These are phyloP conservation scores for Paspalum vaginatum DNA, from an alignment of 176 grass and related monocot genomes.

Conservation along the genomic window DNA sequence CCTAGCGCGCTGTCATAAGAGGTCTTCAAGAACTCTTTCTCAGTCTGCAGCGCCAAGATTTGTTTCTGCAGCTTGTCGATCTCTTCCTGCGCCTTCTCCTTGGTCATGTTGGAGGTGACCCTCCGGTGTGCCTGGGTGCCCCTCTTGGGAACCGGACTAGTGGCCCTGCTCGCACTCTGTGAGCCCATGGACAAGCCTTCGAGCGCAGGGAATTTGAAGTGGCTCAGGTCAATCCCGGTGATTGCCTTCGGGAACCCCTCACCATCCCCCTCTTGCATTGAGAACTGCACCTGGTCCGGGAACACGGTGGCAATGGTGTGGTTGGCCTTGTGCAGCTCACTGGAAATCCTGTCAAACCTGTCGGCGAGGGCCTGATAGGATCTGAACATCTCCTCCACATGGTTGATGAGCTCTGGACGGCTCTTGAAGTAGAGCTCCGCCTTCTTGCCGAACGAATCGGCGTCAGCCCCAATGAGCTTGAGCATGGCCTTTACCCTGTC, in stretches of 20 bases:
- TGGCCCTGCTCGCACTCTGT: constrained; percentile 26
- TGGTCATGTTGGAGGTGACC: constrained; percentile 60
- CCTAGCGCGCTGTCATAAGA: constrained; percentile 61
- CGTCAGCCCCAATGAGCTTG: constrained; percentile 88
- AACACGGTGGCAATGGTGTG: constrained; percentile 85
- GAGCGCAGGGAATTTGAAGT: constrained; percentile 48
- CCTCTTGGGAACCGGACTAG: constrained; percentile 42
- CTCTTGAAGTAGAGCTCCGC: constrained; percentile 90
- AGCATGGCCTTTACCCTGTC: constrained; percentile 76
- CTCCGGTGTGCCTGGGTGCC: constrained; percentile 44
- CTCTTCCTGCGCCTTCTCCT: constrained; percentile 74
- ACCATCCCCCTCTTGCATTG: constrained; percentile 64
- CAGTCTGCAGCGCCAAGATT: constrained; percentile 75
- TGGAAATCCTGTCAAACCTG: constrained; percentile 64
- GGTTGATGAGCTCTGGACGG: constrained; percentile 83
- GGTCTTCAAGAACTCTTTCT: constrained; percentile 85
- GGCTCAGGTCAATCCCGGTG: constrained; percentile 55
- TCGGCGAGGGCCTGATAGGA: constrained; percentile 80
- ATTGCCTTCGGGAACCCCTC: constrained; percentile 52
- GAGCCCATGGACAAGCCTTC: constrained; percentile 54
- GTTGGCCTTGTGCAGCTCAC: constrained; percentile 95
- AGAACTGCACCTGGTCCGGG: constrained; percentile 75
- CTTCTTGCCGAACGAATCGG: constrained; percentile 80
- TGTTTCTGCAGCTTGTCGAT: constrained; percentile 81
- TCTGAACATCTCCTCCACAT: constrained; percentile 78